Evolutionary conservation across 108 stramenopile genomes (phyloP).

Genomic region (Nitzschia putrida): DNA sequence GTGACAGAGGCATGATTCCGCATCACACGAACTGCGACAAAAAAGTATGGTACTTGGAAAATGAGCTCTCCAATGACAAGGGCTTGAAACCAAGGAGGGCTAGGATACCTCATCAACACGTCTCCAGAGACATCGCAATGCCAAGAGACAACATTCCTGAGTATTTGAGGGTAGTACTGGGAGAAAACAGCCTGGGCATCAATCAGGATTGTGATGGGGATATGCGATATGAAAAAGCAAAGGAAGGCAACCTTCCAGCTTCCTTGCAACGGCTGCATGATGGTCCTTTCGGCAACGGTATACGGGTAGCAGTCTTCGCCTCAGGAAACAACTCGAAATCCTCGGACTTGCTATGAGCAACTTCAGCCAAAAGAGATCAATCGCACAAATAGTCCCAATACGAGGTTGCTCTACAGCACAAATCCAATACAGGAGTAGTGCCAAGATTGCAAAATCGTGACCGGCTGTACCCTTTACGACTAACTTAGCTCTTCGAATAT

Average conservation of each 20-base stretch:
- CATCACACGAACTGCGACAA: conserved; percentile 58
- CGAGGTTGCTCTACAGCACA: too few species aligned
- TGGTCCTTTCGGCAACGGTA: not conserved
- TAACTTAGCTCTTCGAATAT: too few species aligned
- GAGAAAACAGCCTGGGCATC: conserved; percentile 72
- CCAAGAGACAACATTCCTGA: conserved; percentile 67
- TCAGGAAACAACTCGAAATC: too few species aligned
- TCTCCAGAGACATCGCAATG: conserved; percentile 67
- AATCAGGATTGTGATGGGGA: conserved; percentile 78
- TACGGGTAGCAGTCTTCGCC: too few species aligned
- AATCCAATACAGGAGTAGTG: too few species aligned
- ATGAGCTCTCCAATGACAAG: conserved; percentile 64
- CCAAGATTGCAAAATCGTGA: too few species aligned
- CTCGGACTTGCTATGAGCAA: too few species aligned
- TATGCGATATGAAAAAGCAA: conserved; percentile 76
- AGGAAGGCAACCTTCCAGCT: conserved; percentile 56
- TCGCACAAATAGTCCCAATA: too few species aligned
- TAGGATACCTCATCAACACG: conserved; percentile 54
- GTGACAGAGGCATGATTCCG: conserved; percentile 9
- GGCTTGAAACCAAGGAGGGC: conserved; percentile 61
- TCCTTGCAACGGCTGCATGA: conserved; percentile 56
- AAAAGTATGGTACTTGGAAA: conserved; percentile 85
- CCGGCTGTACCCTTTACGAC: too few species aligned
- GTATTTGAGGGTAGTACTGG: conserved; percentile 51
- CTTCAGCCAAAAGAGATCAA: too few species aligned